phyloP scores from a whole-genome alignment of 2,329 filamentous ascomycete species.

The Cladophialophora bantiana region DNA sequence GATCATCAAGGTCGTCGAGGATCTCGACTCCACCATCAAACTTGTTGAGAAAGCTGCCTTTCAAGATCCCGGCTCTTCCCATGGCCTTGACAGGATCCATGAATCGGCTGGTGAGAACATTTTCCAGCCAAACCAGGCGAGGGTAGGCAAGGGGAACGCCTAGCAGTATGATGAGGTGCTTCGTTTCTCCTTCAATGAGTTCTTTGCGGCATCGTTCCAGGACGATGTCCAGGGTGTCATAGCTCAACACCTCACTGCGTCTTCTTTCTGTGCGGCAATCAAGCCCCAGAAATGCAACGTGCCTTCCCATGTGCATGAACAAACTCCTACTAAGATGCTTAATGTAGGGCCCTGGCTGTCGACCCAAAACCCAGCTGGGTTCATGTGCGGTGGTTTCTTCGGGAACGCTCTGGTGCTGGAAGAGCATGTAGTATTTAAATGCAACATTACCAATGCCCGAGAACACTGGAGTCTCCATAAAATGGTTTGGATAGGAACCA shows the following conservation, averaged over 20 bases:
- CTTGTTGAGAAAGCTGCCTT: constrained; percentile 78
- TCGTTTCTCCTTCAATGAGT: constrained; percentile 81
- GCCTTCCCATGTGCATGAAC: constrained; percentile 81
- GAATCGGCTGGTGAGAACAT: constrained; percentile 77
- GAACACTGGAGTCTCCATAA: constrained; percentile 91
- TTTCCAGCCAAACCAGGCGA: constrained; percentile 71
- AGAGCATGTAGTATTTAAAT: constrained; percentile 98
- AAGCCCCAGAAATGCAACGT: constrained; percentile 81
- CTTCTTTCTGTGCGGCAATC: constrained; percentile 92
- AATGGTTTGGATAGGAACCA: constrained; percentile 88
- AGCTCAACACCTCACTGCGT: constrained; percentile 77
- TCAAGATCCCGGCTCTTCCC: constrained; percentile 77
- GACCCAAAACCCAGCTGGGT: constrained; percentile 88
- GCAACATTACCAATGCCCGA: constrained; percentile 87
- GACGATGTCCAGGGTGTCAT: constrained; percentile 83
- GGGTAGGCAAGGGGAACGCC: constrained; percentile 86
- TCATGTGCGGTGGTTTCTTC: constrained; percentile 83
- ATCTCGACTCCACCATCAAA: constrained; percentile 93
- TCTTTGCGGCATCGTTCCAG: constrained; percentile 86
- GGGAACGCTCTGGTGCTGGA: constrained; percentile 90
- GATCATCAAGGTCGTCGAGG: constrained; percentile 89
- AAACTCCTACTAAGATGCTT: constrained; percentile 82
- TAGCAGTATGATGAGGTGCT: constrained; percentile 74
- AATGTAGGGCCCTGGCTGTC: constrained; percentile 85
- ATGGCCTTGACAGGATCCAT: constrained; percentile 91